Conservation (phyloP, 1,139 yeast species). For the Hanseniaspora gamundiae region DNA sequence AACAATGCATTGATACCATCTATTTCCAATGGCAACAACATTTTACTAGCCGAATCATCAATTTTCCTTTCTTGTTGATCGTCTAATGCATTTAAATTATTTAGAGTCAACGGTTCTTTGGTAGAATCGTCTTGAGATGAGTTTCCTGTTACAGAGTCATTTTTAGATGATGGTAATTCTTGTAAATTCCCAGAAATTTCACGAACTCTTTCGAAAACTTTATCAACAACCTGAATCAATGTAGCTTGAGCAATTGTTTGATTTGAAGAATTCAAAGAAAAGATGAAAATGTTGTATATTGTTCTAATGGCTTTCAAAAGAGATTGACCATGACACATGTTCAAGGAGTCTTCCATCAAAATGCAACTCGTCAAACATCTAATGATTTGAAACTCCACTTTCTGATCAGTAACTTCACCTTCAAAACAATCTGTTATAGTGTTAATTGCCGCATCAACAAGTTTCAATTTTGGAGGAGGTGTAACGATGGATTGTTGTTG, state of each 20-base stretch:
- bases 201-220: constrained; percentile 66
- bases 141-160: not conserved
- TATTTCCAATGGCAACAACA: constrained; percentile 18
- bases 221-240: constrained; percentile 77
- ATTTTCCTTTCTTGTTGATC: constrained; percentile 47
- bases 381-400: constrained; percentile 81
- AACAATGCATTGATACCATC: constrained; percentile 53
- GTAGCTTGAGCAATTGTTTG: constrained; percentile 96
- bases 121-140: not conserved
- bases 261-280: constrained; percentile 68
- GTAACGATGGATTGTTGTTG: constrained; percentile 29
- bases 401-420: constrained; percentile 85
- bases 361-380: constrained; percentile 86
- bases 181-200: constrained; percentile 6
- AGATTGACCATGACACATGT: constrained; percentile 86
- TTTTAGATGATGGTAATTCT: not conserved
- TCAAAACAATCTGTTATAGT: constrained; percentile 78
- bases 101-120: constrained; percentile 38
- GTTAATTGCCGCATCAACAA: constrained; percentile 77
- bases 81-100: constrained; percentile 41
- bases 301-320: constrained; percentile 84
- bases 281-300: constrained; percentile 80
- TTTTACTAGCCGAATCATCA: constrained; percentile 30
- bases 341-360: constrained; percentile 44
- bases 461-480: constrained; percentile 41